phyloP scores from a whole-genome alignment of 441 rosid genomes.

The Heliophila coronopifolia region DNA sequence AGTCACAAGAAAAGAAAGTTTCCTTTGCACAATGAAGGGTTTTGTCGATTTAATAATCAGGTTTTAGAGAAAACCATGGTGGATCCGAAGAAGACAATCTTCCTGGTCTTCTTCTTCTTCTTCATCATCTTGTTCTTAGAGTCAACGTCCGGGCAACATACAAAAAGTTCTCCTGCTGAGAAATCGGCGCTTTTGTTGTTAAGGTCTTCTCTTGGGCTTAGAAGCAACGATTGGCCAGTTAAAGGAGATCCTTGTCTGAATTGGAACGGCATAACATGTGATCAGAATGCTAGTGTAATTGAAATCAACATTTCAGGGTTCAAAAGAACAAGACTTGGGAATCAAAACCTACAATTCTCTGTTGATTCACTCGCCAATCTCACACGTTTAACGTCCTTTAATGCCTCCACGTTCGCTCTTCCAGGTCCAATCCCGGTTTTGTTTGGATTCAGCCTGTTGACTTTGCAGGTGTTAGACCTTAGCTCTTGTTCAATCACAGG shows the following conservation, averaged over 20 bases:
- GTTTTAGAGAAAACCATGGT: conserved; percentile 18
- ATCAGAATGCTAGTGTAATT: conserved; percentile 34
- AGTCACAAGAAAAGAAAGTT: conserved; percentile 12
- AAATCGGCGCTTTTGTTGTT: conserved; percentile 42
- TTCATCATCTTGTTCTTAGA: conserved; percentile 31
- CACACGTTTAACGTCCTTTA: conserved; percentile 41
- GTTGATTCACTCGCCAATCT: conserved; percentile 47
- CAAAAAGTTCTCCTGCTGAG: conserved; percentile 35
- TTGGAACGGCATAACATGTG: conserved; percentile 51
- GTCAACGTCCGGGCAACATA: conserved; percentile 36
- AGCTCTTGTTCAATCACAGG: conserved; percentile 48
- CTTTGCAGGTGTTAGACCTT: conserved; percentile 50
- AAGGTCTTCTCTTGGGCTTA: conserved; percentile 53
- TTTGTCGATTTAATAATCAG: conserved; percentile 2
- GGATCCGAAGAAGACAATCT: conserved; percentile 14
- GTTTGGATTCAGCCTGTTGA: conserved; percentile 36
- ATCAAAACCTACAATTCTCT: conserved; percentile 38
- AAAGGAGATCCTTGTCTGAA: conserved; percentile 43
- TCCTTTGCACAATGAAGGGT: conserved; percentile 5
- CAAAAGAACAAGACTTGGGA: conserved; percentile 43
- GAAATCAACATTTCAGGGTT: conserved; percentile 46
- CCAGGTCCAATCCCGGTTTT: conserved; percentile 50
- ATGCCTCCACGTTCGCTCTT: conserved; percentile 52
- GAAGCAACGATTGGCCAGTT: conserved; percentile 51
- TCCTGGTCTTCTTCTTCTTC: conserved; percentile 7